Percentiles rank a stretch among this genome's conserved stretches.
Evolutionary conservation across 306 rosid species (phyloP).

Genomic region (Trifolium repens): DNA sequence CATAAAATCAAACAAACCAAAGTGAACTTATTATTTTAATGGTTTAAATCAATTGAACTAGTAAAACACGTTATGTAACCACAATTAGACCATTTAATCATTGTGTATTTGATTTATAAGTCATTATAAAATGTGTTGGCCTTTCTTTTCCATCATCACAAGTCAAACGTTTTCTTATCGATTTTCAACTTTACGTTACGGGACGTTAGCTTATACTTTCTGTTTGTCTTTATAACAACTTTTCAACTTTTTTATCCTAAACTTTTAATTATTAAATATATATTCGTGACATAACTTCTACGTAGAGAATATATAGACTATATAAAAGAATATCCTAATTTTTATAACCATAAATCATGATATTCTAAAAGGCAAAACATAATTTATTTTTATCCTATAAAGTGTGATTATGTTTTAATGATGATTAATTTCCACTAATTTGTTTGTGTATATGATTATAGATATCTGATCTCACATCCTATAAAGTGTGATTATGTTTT

Average conservation of each 20-base stretch:
- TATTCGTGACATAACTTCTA: neutral
- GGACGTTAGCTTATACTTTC: neutral
- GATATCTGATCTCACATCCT: constrained; percentile 37
- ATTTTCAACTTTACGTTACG: neutral
- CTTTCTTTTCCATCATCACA: neutral
- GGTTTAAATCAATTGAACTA: neutral
- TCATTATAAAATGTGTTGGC: neutral
- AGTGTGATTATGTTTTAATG: neutral
- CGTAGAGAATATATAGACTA: neutral
- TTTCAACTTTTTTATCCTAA: constrained; percentile 1
- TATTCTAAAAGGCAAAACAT: neutral
- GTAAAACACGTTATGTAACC: neutral
- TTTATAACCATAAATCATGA: neutral
- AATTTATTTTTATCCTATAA: constrained; percentile 13
- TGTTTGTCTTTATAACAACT: constrained; percentile 17
- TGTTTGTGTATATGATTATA: constrained; percentile 14
- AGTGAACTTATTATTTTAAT: neutral
- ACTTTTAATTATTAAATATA: constrained; percentile 16
- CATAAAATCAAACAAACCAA: neutral
- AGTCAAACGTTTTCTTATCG: neutral
- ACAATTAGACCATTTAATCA: neutral
- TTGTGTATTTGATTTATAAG: neutral
- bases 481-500: neutral
- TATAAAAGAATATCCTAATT: neutral
- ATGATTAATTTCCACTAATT: constrained; percentile 25